Evolutionary conservation across 805 yeast species (phyloP).

Genomic region (Zygotorulaspora danielsina): DNA sequence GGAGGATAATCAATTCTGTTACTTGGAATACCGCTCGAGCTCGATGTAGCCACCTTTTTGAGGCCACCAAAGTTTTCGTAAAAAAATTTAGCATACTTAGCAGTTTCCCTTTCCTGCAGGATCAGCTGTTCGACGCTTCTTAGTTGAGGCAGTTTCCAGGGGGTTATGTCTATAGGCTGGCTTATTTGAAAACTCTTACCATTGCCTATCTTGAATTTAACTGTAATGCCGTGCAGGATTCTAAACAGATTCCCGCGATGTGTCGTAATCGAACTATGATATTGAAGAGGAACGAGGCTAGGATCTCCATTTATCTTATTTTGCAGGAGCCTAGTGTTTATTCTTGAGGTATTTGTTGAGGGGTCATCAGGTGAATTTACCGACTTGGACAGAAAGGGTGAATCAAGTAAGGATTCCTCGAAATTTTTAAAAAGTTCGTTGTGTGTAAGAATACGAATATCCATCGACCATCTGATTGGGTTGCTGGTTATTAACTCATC

Average conservation of each 20-base stretch:
- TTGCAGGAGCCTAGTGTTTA: slow-evolving; percentile 29
- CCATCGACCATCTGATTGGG: slow-evolving; percentile 26
- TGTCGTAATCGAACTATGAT: slow-evolving; percentile 48
- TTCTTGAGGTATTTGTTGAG: slow-evolving; percentile 4
- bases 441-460: slow-evolving; percentile 28
- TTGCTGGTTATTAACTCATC: slow-evolving; percentile 30
- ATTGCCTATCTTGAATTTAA: slow-evolving; percentile 47
- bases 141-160: slow-evolving; percentile 47
- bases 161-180: slow-evolving; percentile 52
- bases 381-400: slow-evolving; percentile 25
- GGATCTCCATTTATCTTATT: slow-evolving; percentile 22
- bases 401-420: slow-evolving; percentile 34
- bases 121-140: slow-evolving; percentile 52
- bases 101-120: slow-evolving; percentile 46
- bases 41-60: slow-evolving; percentile 28
- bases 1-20: slow-evolving; percentile 35
- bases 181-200: slow-evolving; percentile 48
- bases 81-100: slow-evolving; percentile 36
- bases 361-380: slow-evolving; percentile 8
- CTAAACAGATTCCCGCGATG: slow-evolving; percentile 46
- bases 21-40: slow-evolving; percentile 6
- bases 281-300: slow-evolving; percentile 34
- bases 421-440: slow-evolving; percentile 30
- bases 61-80: slow-evolving; percentile 38
- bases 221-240: slow-evolving; percentile 46